Conservation (phyloP, 2,329 filamentous ascomycete species). For the Ceratocystis eucalypticola region DNA sequence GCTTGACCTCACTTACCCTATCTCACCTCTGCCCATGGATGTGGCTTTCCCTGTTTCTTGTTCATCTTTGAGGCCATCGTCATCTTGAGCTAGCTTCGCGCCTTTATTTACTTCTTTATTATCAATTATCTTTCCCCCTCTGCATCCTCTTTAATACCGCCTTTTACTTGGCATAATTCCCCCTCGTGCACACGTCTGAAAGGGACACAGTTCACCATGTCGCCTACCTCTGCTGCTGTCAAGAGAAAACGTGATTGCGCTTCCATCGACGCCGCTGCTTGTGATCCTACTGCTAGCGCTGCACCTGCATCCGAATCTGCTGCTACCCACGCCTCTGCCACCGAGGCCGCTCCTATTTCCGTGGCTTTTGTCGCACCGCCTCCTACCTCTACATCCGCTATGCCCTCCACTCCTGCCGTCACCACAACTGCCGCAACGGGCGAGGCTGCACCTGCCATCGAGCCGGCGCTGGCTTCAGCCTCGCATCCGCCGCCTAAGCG, state of each 20-base stretch:
- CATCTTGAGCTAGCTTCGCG: background rate
- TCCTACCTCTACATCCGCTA: conserved; percentile 8
- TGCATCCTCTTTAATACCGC: background rate
- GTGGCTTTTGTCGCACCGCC: conserved; percentile 30
- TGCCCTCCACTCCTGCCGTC: background rate
- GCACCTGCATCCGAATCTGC: conserved; percentile 27
- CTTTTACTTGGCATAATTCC: background rate
- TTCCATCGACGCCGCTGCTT: background rate
- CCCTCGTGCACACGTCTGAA: background rate
- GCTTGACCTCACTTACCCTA: too few species aligned
- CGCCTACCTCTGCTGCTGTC: conserved; percentile 37
- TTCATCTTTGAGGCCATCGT: background rate
- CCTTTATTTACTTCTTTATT: background rate
- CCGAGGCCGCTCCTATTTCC: background rate
- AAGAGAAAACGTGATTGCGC: conserved; percentile 61
- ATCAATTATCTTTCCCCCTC: background rate
- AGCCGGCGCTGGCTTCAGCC: conserved; percentile 27
- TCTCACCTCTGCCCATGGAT: too few species aligned
- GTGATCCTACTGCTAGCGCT: conserved; percentile 2
- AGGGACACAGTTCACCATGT: conserved; percentile 34
- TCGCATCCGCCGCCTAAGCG: conserved; percentile 56
- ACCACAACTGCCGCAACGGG: conserved; percentile 1
- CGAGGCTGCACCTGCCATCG: conserved; percentile 21
- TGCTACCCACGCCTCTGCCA: conserved; percentile 33
- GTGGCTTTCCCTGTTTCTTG: too few species aligned